Conservation (phyloP, 176 grass and related monocot genomes). For the Oryza glaberrima region DNA sequence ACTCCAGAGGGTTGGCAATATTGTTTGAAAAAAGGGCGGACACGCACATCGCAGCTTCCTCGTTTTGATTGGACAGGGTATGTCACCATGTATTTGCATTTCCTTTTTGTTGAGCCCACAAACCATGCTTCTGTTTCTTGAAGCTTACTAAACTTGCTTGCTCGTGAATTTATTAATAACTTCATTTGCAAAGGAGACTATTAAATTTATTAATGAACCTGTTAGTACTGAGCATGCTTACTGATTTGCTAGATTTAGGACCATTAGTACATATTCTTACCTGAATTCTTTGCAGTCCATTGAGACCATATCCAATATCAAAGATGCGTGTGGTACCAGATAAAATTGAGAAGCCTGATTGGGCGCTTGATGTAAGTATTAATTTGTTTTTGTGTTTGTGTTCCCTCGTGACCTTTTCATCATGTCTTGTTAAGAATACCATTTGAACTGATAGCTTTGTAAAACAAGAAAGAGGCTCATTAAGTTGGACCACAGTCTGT, state of each 20-base stretch:
- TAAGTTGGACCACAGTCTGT: not conserved
- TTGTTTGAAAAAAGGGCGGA: constrained; percentile 81
- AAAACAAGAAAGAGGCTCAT: constrained; percentile 1
- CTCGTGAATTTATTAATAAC: not conserved
- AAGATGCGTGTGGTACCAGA: constrained; percentile 68
- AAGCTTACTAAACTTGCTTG: constrained; percentile 21
- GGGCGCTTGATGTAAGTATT: constrained; percentile 81
- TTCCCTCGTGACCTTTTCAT: constrained; percentile 23
- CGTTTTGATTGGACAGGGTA: constrained; percentile 95
- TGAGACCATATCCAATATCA: constrained; percentile 94
- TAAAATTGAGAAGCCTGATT: constrained; percentile 88
- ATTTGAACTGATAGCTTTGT: constrained; percentile 24
- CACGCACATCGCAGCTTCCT: constrained; percentile 60
- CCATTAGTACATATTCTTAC: not conserved
- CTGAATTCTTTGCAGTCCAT: constrained; percentile 53
- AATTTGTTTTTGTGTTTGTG: constrained; percentile 16
- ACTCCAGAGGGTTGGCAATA: constrained; percentile 78
- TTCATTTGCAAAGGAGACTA: not conserved
- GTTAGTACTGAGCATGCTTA: not conserved
- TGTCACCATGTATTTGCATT: constrained; percentile 22
- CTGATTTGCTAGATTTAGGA: not conserved
- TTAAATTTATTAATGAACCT: not conserved
- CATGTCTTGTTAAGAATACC: not conserved
- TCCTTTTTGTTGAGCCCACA: not conserved
- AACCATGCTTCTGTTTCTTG: constrained; percentile 21